Evolutionary conservation across 202 grass and related monocot genomes (phyloP).

Genomic region (Saccharum hybrid): DNA sequence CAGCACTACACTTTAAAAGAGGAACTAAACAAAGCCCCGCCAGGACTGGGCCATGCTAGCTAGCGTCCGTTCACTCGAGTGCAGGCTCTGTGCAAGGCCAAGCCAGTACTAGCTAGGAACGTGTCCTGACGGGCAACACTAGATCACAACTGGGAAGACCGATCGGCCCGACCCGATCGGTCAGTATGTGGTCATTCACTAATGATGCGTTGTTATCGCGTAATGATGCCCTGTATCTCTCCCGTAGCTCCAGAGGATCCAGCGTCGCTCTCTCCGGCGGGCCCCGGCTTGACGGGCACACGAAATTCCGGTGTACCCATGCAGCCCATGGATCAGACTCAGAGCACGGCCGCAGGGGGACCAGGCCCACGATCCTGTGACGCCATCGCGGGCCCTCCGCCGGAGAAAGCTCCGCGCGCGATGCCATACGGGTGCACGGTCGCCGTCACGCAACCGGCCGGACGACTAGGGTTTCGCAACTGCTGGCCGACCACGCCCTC

Average conservation of each 20-base stretch:
- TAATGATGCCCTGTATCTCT: not conserved
- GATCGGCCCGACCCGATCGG: not conserved
- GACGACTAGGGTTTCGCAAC: constrained; percentile 24
- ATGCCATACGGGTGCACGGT: constrained; percentile 11
- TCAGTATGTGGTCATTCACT: not conserved
- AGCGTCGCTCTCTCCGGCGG: constrained; percentile 10
- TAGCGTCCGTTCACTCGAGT: not conserved
- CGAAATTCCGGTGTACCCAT: constrained; percentile 26
- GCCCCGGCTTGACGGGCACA: not conserved
- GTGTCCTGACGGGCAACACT: not conserved
- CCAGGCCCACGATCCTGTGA: not conserved
- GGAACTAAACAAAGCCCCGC: too few species aligned
- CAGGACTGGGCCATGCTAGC: not conserved
- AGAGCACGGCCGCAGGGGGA: constrained; percentile 3
- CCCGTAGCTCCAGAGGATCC: not conserved
- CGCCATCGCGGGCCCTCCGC: constrained; percentile 32
- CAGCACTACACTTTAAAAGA: too few species aligned
- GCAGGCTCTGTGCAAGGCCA: not conserved
- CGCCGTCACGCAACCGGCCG: constrained; percentile 29
- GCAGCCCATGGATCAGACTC: not conserved
- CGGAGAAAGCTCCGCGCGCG: constrained; percentile 8
- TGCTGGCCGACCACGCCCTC: constrained; percentile 1
- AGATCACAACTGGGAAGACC: not conserved
- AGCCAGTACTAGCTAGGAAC: not conserved
- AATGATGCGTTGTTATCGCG: constrained; percentile 23